phyloP scores from a whole-genome alignment of 2,329 filamentous ascomycete genomes.

The Colletotrichum spaethianum region DNA sequence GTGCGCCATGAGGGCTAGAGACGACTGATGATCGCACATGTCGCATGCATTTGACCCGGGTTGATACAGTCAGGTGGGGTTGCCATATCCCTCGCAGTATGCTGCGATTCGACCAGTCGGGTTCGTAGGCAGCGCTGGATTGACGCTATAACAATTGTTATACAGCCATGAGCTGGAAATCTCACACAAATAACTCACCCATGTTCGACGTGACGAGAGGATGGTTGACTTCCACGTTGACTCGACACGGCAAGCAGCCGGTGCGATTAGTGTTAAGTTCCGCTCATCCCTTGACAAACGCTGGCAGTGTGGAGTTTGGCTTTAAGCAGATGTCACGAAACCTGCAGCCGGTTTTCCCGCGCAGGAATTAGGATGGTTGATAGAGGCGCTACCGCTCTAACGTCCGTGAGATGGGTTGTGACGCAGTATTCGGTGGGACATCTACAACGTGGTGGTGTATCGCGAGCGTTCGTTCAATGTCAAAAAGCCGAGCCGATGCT shows the following conservation, averaged over 20 bases:
- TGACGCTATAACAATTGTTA: too few species aligned
- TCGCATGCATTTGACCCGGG: not conserved
- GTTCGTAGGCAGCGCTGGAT: not conserved
- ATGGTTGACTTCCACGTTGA: not conserved
- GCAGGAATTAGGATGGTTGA: slow-evolving; percentile 7
- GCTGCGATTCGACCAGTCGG: not conserved
- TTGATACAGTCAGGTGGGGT: not conserved
- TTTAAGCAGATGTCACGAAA: slow-evolving; percentile 3
- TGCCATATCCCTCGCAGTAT: not conserved
- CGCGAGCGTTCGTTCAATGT: not conserved
- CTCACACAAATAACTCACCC: not conserved
- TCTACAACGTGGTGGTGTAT: slow-evolving; percentile 8
- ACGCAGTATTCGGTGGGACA: not conserved
- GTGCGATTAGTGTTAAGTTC: not conserved
- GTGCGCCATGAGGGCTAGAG: not conserved
- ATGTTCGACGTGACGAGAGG: not conserved
- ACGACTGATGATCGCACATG: not conserved
- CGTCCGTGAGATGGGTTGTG: not conserved
- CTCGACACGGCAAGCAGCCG: not conserved
- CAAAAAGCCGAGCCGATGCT: slow-evolving; percentile 28
- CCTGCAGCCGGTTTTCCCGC: not conserved
- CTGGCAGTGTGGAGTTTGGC: slow-evolving; percentile 10
- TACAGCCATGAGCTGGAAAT: not conserved
- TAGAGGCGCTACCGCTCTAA: not conserved
- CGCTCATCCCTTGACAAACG: not conserved